Percentiles rank a stretch among this genome's conserved stretches.
These are phyloP conservation scores for Pyrenophora graminea DNA, from an alignment of 2,329 filamentous ascomycete genomes.

Conservation along the genomic window DNA sequence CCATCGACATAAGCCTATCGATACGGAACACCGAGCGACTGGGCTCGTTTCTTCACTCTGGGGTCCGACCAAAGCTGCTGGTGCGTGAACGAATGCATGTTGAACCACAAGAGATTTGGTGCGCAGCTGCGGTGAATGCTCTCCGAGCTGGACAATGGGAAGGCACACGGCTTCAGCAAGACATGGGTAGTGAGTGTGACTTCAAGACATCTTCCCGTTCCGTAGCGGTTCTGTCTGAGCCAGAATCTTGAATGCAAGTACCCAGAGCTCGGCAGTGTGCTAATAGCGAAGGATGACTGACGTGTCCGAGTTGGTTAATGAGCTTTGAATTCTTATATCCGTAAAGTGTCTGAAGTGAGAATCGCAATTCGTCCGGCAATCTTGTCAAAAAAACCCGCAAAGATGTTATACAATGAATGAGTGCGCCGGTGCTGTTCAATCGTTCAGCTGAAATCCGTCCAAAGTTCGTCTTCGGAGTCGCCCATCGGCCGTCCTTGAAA, in stretches of 20 bases:
- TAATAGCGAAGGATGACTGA: constrained; percentile 6
- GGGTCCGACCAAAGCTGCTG: too few species aligned
- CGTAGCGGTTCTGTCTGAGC: neutral
- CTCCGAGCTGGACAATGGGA: too few species aligned
- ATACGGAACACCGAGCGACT: too few species aligned
- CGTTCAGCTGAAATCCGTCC: constrained; percentile 13
- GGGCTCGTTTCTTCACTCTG: too few species aligned
- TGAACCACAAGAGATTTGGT: too few species aligned
- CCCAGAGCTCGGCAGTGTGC: neutral
- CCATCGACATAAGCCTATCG: too few species aligned
- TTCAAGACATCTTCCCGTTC: neutral
- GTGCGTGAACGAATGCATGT: too few species aligned
- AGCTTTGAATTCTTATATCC: constrained; percentile 33
- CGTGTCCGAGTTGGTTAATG: constrained; percentile 14
- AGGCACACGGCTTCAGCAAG: too few species aligned
- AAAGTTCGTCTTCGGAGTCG: constrained; percentile 9
- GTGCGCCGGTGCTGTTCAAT: constrained; percentile 20
- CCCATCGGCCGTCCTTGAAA: constrained; percentile 9
- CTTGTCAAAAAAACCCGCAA: constrained; percentile 27
- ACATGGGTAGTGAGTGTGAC: too few species aligned
- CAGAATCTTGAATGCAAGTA: neutral
- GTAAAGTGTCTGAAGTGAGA: constrained; percentile 23
- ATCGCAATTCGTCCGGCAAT: constrained; percentile 25
- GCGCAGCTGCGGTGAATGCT: too few species aligned
- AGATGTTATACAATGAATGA: constrained; percentile 31